Evolutionary conservation across 306 rosid species (phyloP).

Genomic region (Herpetospermum pedunculosum): DNA sequence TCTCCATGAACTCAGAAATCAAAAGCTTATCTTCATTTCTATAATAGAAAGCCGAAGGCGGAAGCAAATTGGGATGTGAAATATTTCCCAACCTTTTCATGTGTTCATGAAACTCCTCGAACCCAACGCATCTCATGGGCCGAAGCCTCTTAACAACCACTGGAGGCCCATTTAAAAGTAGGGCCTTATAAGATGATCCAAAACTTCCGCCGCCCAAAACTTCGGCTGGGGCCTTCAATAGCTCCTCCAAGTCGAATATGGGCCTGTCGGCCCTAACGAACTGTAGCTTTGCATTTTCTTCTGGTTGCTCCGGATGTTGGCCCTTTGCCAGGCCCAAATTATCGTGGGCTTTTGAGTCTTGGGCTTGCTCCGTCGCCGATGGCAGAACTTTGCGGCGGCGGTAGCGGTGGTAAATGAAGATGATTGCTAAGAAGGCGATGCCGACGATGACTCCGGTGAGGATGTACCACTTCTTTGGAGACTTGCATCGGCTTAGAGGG

Average conservation of each 20-base stretch:
- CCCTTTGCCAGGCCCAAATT: not conserved
- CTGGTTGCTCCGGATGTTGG: not conserved
- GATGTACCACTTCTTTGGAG: constrained; percentile 14
- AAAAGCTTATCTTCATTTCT: constrained; percentile 30
- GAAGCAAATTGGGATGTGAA: constrained; percentile 30
- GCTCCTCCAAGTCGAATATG: constrained; percentile 53
- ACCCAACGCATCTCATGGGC: constrained; percentile 50
- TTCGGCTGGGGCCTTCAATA: constrained; percentile 72
- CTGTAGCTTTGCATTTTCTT: constrained; percentile 18
- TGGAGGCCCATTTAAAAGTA: constrained; percentile 59
- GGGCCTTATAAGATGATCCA: constrained; percentile 75
- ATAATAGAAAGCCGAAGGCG: constrained; percentile 28
- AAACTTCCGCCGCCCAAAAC: constrained; percentile 62
- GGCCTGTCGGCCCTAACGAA: constrained; percentile 54
- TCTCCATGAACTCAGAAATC: constrained; percentile 26
- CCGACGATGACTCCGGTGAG: not conserved
- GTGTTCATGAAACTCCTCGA: constrained; percentile 55
- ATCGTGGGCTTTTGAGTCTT: not conserved
- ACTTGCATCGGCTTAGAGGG: not conserved
- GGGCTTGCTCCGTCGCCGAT: not conserved
- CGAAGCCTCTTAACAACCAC: constrained; percentile 77
- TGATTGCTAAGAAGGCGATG: not conserved
- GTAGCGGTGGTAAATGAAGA: not conserved
- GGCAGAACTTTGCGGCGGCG: not conserved
- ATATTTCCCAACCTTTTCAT: constrained; percentile 33